phyloP scores from a whole-genome alignment of 116 monocot species.

The Trichopus zeylanicus region DNA sequence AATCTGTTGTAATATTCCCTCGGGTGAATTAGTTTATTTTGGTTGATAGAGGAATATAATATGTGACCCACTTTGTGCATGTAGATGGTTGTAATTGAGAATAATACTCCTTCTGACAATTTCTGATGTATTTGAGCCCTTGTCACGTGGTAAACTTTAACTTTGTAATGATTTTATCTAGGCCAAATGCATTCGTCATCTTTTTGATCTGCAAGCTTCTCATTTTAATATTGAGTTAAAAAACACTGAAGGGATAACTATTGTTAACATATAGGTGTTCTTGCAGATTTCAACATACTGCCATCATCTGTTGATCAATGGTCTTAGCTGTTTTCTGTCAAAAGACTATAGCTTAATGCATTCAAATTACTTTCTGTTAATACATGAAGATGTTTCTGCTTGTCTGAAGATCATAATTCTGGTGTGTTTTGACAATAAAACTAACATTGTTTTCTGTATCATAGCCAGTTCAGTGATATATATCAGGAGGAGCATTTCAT shows the following conservation, averaged over 20 bases:
- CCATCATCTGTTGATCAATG: background rate
- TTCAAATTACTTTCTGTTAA: background rate
- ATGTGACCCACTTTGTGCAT: no score
- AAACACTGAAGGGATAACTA: background rate
- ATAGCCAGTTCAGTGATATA: conserved; percentile 96
- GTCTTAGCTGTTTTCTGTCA: background rate
- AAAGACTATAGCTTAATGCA: background rate
- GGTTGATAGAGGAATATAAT: no score
- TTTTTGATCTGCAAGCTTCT: no score
- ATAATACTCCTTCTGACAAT: no score
- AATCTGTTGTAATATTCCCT: no score
- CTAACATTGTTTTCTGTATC: conserved; percentile 43
- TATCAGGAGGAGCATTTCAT: conserved; percentile 94
- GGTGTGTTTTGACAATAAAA: conserved; percentile 2
- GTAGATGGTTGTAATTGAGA: no score
- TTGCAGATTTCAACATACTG: background rate
- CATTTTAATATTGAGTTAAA: background rate
- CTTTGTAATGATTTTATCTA: no score
- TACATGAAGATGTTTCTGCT: background rate
- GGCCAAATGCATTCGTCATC: no score
- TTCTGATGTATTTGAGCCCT: no score
- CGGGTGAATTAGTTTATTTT: no score
- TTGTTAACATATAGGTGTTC: background rate
- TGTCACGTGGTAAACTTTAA: no score
- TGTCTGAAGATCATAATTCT: background rate